Evolutionary conservation across 2,329 filamentous ascomycete genomes (phyloP).

Genomic region (Fusarium globosum): DNA sequence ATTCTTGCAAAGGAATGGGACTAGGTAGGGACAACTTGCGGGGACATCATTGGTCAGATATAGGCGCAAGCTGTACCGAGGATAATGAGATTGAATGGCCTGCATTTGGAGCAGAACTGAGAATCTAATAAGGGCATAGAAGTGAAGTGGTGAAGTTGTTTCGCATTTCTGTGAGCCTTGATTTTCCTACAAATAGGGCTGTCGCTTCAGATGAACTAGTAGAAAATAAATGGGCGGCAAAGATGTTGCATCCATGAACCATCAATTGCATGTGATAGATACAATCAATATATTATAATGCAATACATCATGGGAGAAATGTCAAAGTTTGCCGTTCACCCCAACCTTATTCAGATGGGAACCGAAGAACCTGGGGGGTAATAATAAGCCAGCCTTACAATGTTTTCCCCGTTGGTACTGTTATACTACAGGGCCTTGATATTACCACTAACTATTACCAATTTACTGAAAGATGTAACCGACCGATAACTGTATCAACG

Average conservation of each 20-base stretch:
- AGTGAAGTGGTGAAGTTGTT: not conserved
- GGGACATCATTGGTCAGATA: not conserved
- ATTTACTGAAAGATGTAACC: not conserved
- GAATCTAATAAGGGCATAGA: not conserved
- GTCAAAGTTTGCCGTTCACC: not conserved
- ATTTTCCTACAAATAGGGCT: not conserved
- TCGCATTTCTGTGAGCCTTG: not conserved
- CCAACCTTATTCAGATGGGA: not conserved
- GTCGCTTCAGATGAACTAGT: not conserved
- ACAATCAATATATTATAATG: not conserved
- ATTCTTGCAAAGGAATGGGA: slow-evolving; percentile 1
- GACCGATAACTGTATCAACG: not conserved
- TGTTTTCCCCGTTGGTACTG: not conserved
- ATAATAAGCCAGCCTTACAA: not conserved
- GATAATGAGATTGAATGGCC: not conserved
- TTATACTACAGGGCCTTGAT: not conserved
- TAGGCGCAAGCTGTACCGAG: not conserved
- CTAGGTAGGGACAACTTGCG: not conserved
- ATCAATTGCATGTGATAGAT: not conserved
- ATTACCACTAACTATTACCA: not conserved
- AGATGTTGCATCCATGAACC: not conserved
- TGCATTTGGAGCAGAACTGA: not conserved
- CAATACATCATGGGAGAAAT: not conserved
- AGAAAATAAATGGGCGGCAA: not conserved
- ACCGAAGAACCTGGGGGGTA: not conserved